Percentiles rank a stretch among this genome's conserved stretches.
Evolutionary conservation across 345 rosid species (phyloP).

Genomic region (Physaria fendleri): DNA sequence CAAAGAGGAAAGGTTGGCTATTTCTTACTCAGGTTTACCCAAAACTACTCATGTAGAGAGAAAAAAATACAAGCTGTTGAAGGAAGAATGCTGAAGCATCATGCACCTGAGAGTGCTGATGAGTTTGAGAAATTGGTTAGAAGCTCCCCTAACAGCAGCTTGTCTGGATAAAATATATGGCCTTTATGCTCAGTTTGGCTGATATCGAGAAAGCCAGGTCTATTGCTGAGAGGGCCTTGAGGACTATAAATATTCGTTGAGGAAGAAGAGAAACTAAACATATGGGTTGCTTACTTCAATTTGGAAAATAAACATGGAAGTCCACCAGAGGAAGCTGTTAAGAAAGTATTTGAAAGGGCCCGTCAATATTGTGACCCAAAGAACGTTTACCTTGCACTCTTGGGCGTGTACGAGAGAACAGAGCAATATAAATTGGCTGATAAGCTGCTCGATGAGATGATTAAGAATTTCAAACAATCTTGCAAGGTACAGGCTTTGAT

Average conservation of each 20-base stretch:
- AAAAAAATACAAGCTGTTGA: slow-evolving; percentile 83
- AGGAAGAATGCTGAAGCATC: slow-evolving; percentile 73
- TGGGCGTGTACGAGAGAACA: slow-evolving; percentile 81
- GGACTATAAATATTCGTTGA: slow-evolving; percentile 74
- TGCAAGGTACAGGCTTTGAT: slow-evolving; percentile 62
- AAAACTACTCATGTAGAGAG: slow-evolving; percentile 48
- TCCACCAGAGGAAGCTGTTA: slow-evolving; percentile 92
- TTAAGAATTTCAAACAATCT: slow-evolving; percentile 83
- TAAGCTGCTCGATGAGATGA: slow-evolving; percentile 70
- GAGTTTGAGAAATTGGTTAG: slow-evolving; percentile 88
- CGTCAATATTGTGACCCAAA: slow-evolving; percentile 80
- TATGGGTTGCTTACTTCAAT: slow-evolving; percentile 96
- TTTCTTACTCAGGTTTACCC: not conserved
- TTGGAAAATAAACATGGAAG: slow-evolving; percentile 89
- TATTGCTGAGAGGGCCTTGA: slow-evolving; percentile 91
- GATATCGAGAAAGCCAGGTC: slow-evolving; percentile 88
- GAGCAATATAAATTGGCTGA: slow-evolving; percentile 66
- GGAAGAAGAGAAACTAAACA: slow-evolving; percentile 88
- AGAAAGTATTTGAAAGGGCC: slow-evolving; percentile 77
- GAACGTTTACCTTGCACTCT: slow-evolving; percentile 71
- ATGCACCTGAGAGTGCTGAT: slow-evolving; percentile 73
- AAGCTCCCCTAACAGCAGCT: slow-evolving; percentile 92
- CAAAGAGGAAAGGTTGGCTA: slow-evolving; percentile 65
- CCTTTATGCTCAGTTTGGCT: slow-evolving; percentile 69
- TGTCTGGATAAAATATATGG: slow-evolving; percentile 91